Base-by-base conservation (phyloP, 2,329 filamentous ascomycete species). In the Fusarium secorum region DNA sequence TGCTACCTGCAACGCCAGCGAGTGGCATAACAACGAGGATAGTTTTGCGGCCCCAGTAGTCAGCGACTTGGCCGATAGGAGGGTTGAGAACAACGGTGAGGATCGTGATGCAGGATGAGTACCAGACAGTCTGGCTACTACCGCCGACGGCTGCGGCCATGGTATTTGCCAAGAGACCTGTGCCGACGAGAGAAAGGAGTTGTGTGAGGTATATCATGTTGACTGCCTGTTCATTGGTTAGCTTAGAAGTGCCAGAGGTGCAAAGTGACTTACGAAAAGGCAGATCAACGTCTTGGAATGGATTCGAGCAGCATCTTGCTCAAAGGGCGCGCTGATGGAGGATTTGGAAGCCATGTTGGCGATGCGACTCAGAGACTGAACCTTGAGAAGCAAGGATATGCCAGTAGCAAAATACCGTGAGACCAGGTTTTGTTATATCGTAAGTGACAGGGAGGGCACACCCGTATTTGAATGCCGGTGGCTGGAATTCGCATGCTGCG, bases 261-360 rank as follows among this genome's bases (percentile, higher is more conserved):
- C n/a, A n/a, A 0, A 20, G 4, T 15, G 9, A 7, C 48, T n/a
- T 17, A 38, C 48, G 3, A 38, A 17, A n/a, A 52, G 32, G 4
- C 48, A 36, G 1, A 38, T 38, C 6, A 10, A 17, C 3, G 48
- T 52, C 20, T 52, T 52, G 18, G 48, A 26, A 8, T 52, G 48
- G 1, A 52, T 52, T 11, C 22, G 48, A n/a, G 48, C 2, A 26
- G 22, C 32, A 36, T n/a, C 48, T 38, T 13, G 48, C 22, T 52
- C 32, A 13, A n/a, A 52, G 8, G 22, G 32, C 6, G 22, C 13
- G 4, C 24, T 24, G 18, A 26, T 28, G 10, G 48, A 13, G 7
- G 48, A n/a, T 38, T 26, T 22, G 48, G 48, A 52, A 28, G 48
- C 18, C 32, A 52, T 52, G 22, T 26, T 52, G 22, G n/a, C 28